These are phyloP conservation scores for Cryptococcus floricola DNA, from an alignment of 1,284 basidiomycete genomes.

Conservation along the genomic window DNA sequence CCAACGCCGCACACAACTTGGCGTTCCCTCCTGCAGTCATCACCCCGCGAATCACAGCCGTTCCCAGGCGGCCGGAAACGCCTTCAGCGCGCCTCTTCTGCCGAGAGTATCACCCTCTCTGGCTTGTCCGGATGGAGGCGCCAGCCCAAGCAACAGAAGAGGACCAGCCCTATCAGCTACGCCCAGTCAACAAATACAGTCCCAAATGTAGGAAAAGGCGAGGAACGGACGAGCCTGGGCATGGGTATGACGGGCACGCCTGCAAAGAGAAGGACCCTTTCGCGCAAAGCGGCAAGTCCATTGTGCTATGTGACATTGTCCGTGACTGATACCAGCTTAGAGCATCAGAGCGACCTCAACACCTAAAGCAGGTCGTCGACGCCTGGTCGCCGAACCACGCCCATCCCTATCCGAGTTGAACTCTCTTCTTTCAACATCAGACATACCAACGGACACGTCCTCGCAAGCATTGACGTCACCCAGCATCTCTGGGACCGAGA, in stretches of 20 bases:
- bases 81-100: slow-evolving; percentile 1
- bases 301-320: neutral
- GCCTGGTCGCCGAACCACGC: no score
- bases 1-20: slow-evolving; percentile 4
- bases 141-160: slow-evolving; percentile 1
- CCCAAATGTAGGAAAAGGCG: neutral
- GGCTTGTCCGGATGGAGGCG: slow-evolving; percentile 17
- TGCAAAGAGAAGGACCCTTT: slow-evolving; percentile 7
- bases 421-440: no score
- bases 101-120: slow-evolving; percentile 3
- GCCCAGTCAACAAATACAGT: neutral
- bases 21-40: slow-evolving; percentile 7
- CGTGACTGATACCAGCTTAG: neutral
- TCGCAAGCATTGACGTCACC: slow-evolving; percentile 4
- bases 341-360: slow-evolving; percentile 17
- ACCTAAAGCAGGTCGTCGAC: neutral
- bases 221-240: slow-evolving; percentile 6
- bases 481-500: slow-evolving; percentile 1
- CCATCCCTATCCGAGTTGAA: no score
- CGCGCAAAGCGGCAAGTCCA: slow-evolving; percentile 5
- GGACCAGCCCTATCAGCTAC: neutral
- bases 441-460: no score
- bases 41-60: slow-evolving; percentile 1
- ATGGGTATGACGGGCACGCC: slow-evolving; percentile 31
- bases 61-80: neutral